phyloP scores from a whole-genome alignment of 139 green algal species.

The Micromonas commoda region DNA sequence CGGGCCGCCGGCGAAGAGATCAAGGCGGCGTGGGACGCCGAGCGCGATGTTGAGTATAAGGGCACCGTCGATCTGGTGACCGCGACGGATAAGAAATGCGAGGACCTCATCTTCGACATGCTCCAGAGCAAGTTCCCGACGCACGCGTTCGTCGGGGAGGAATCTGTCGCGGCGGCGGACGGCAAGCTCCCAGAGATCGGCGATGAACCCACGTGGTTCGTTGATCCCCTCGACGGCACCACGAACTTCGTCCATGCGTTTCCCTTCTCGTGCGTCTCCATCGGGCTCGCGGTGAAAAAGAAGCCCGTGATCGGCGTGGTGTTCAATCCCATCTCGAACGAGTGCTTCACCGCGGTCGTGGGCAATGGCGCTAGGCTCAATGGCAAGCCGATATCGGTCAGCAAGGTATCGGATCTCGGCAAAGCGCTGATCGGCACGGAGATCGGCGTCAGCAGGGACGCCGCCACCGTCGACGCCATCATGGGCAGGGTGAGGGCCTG shows the following conservation, averaged over 20 bases:
- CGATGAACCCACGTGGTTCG: slow-evolving; percentile 88
- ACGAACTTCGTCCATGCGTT: slow-evolving; percentile 99
- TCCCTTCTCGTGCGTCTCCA: slow-evolving; percentile 86
- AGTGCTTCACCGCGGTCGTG: slow-evolving; percentile 49
- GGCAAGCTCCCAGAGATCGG: slow-evolving; percentile 41
- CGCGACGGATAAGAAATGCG: slow-evolving; percentile 84
- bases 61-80: slow-evolving; percentile 84
- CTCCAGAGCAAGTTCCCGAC: slow-evolving; percentile 60
- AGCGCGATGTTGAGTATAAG: slow-evolving; percentile 44
- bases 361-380: slow-evolving; percentile 74
- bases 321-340: slow-evolving; percentile 85
- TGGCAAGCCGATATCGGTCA: slow-evolving; percentile 49
- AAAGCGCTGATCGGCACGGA: slow-evolving; percentile 25
- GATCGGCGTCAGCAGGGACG: slow-evolving; percentile 49
- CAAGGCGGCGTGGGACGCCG: slow-evolving; percentile 34
- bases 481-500: slow-evolving; percentile 62
- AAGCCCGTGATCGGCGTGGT: slow-evolving; percentile 84
- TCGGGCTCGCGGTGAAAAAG: slow-evolving; percentile 65
- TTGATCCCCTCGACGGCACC: slow-evolving; percentile 79
- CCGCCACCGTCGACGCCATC: slow-evolving; percentile 57
- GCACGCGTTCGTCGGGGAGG: slow-evolving; percentile 53
- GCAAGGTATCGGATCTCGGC: slow-evolving; percentile 13
- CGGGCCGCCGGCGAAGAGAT: slow-evolving; percentile 43
- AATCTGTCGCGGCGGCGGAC: slow-evolving; percentile 2
- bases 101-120: slow-evolving; percentile 50